Evolutionary conservation across 2,329 filamentous ascomycete genomes (phyloP).

Genomic region (Ceratocystis smalleyi): DNA sequence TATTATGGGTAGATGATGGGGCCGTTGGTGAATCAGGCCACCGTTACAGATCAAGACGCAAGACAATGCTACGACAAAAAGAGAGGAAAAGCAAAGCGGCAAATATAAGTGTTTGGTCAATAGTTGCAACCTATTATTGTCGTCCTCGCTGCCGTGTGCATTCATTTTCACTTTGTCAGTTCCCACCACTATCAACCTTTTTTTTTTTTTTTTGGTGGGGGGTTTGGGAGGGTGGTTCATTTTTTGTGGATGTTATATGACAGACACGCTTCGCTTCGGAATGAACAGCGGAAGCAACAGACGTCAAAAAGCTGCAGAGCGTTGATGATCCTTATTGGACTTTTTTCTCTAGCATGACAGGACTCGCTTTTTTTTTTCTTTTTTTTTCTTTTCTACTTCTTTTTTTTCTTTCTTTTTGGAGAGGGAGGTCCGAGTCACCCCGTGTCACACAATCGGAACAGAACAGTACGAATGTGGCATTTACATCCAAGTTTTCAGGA

Average conservation of each 20-base stretch:
- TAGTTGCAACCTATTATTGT: not conserved
- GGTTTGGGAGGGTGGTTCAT: too few relatives aligned
- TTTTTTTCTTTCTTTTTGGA: too few relatives aligned
- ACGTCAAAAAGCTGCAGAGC: not conserved
- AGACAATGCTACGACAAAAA: not conserved
- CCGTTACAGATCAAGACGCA: too few relatives aligned
- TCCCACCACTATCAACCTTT: not conserved
- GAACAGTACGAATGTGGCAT: not conserved
- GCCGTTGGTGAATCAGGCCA: not conserved
- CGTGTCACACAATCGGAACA: not conserved
- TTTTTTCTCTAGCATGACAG: not conserved
- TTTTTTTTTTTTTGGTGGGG: not conserved
- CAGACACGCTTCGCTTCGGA: not conserved
- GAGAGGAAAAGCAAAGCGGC: not conserved
- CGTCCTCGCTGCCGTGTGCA: not conserved
- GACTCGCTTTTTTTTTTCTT: not conserved
- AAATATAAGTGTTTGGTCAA: not conserved
- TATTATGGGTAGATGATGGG: not conserved
- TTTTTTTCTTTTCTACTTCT: too few relatives aligned
- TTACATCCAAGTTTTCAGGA: not conserved
- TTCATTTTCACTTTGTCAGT: not conserved
- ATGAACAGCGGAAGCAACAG: not conserved
- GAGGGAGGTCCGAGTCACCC: not conserved
- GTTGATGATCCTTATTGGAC: not conserved
- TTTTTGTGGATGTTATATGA: not conserved